Base-by-base conservation (phyloP, 73 alveolate genomes). In the Durusdinium trenchii region DNA sequence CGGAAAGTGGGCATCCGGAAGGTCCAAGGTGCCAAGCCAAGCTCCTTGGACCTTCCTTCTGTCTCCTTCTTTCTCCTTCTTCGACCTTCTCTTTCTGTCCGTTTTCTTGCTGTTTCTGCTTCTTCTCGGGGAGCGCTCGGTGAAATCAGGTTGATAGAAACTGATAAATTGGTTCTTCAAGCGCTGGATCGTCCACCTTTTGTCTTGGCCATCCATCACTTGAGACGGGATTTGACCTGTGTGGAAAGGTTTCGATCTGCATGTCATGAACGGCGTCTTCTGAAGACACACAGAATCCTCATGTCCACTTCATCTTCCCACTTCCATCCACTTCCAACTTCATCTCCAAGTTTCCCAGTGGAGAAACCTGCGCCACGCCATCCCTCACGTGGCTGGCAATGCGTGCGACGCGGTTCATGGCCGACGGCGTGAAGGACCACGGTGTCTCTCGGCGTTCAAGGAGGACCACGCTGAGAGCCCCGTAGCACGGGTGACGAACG, bases 381-480 rank as follows among this genome's bases (percentile, higher is more conserved):
- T 69, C 38, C 43, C 67, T 36, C 79, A 91, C 98, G 50, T 91
- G 98, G n/a, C 90, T 69, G 61, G 98, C 98, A 78, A 91, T 78
- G 38, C 90, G 87, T 10, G 78, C 40, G 47, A 91, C 47, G 6
- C 98, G 98, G 89, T 69, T 91, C 98, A 91, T 91, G 96, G 95
- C 95, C 43, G 42, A 67, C 43, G 73, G 73, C 4, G 73, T 0
- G 73, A n/a, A n/a, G n/a, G n/a, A n/a, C n/a, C n/a, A n/a, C n/a
- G n/a, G n/a, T n/a, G n/a, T n/a, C n/a, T n/a, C n/a, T n/a, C n/a
- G n/a, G n/a, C n/a, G n/a, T n/a, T n/a, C n/a, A n/a, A n/a, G n/a
- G n/a, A n/a, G n/a, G n/a, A n/a, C n/a, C n/a, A n/a, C n/a, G n/a
- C n/a, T n/a, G n/a, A n/a, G n/a, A n/a, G n/a, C n/a, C n/a, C n/a